Percentiles rank a stretch among this genome's conserved stretches.
Conservation (phyloP, 495 filamentous ascomycete genomes). For the Tuber umbilicatum region DNA sequence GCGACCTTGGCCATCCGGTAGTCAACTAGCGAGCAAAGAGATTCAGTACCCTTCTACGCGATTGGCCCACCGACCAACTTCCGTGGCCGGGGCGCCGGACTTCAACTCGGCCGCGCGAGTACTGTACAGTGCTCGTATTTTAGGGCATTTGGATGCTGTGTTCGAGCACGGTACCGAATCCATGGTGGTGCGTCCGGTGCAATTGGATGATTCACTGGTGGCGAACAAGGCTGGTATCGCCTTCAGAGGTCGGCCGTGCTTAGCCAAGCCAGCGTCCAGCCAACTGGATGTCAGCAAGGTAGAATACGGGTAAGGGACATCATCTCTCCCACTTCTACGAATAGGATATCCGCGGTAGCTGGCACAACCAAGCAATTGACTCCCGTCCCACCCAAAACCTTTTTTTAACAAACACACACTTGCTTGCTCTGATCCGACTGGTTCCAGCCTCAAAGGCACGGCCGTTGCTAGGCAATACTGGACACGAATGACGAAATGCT, state of each 20-base stretch:
- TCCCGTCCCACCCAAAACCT: slow-evolving; percentile 4
- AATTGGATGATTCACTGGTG: not conserved
- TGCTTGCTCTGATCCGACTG: not conserved
- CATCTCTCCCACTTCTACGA: not conserved
- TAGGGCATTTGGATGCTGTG: no score
- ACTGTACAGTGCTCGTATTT: no score
- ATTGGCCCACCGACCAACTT: not conserved
- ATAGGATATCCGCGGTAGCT: not conserved
- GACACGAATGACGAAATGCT: slow-evolving; percentile 1
- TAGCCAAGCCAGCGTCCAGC: not conserved
- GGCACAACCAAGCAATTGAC: not conserved
- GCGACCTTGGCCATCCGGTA: not conserved
- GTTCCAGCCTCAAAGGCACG: not conserved
- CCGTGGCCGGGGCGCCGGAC: not conserved
- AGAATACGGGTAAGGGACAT: not conserved
- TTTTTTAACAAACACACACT: not conserved
- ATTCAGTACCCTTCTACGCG: not conserved
- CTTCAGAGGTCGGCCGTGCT: not conserved
- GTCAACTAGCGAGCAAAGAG: not conserved
- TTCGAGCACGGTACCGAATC: not conserved
- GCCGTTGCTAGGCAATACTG: not conserved
- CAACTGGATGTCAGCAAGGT: not conserved
- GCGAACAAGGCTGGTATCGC: not conserved
- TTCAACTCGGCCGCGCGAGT: not conserved
- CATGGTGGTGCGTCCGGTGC: not conserved